Base-by-base conservation (phyloP, 202 grass and related monocot species). In the Dendrocalamus latiflorus region DNA sequence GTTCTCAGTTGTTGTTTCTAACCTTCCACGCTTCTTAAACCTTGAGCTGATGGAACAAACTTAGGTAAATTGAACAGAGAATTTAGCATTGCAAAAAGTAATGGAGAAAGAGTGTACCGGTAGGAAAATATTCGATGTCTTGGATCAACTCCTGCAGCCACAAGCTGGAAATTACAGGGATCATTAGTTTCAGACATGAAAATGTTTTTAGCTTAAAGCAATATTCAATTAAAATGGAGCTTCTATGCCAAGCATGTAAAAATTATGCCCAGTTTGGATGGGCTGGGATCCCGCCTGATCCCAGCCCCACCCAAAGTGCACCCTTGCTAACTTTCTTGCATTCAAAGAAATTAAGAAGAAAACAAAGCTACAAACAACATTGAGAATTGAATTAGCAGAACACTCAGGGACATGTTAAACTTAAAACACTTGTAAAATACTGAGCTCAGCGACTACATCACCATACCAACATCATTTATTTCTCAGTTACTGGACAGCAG, bases 71-170 rank as follows among this genome's bases (percentile, higher is more conserved):
- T 83, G 47, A 45, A 34, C 16, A 83, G 36, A 34, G 2, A 63
- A 41, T 62, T 83, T 30, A 59, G 43, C 21, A 88, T 76, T 15
- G 20, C 72, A 74, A 64, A 63, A 84, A 66, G 48, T 61, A 76
- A 65, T 22, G 50, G 42, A 73, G n/a, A 68, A 87, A 44, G 26
- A 76, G 21, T 36, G 39, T 88, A 98, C 95, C 85, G 70, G 67
- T 93, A 94, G 73, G 62, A 91, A 91, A 98, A 94, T 38, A 74
- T 88, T 78, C 71, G 89, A 45, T 82, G 49, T 57, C 88, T 88
- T 18, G 85, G 82, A 93, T 91, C 95, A 80, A 88, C 42, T 82
- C 82, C 82, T 89, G 83, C 82, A 26, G 81, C 47, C 81, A 79
- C 58, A 84, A 83, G 71, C 95, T 98, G 87, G 54, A 90, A 83